Percentiles rank a stretch among this genome's conserved stretches.
Conservation (phyloP, 2,329 filamentous ascomycete species). For the Dactylellina sp. region DNA sequence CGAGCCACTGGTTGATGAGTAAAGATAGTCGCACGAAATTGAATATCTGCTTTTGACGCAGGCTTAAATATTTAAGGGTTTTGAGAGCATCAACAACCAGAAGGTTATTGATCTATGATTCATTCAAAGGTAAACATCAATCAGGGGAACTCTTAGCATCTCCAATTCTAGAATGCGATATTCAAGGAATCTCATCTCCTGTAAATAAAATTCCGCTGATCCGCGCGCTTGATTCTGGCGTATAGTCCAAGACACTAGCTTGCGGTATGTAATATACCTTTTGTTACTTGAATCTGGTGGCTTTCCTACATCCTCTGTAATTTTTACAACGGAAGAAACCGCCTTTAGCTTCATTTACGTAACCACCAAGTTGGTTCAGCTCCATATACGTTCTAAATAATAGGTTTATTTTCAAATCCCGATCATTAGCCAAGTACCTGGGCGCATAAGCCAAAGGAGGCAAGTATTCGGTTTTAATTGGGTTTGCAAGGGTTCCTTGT, state of each 20-base stretch:
- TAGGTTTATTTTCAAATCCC: slow-evolving; percentile 14
- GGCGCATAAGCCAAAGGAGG: neutral
- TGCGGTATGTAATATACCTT: too few species aligned
- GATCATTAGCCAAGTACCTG: slow-evolving; percentile 26
- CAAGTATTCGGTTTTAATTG: slow-evolving; percentile 8
- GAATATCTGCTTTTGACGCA: neutral
- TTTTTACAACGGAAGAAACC: slow-evolving; percentile 17
- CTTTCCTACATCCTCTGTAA: slow-evolving; percentile 2
- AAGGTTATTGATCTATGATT: neutral
- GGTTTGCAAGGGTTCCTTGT: slow-evolving; percentile 7
- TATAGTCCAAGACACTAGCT: neutral
- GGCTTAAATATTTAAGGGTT: neutral
- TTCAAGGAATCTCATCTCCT: slow-evolving; percentile 20
- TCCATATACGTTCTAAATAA: neutral
- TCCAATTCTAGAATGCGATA: slow-evolving; percentile 18
- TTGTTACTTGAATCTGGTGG: slow-evolving; percentile 3
- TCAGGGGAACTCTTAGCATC: slow-evolving; percentile 1
- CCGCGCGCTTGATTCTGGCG: neutral
- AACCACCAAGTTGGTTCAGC: neutral
- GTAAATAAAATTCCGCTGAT: slow-evolving; percentile 4
- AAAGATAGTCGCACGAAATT: slow-evolving; percentile 7
- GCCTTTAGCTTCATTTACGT: neutral
- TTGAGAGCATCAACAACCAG: neutral
- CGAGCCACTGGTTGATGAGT: neutral
- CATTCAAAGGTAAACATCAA: slow-evolving; percentile 24